Base-by-base conservation (phyloP, 768 basidiomycete genomes). In the Gloeopeniophorella convolvens region DNA sequence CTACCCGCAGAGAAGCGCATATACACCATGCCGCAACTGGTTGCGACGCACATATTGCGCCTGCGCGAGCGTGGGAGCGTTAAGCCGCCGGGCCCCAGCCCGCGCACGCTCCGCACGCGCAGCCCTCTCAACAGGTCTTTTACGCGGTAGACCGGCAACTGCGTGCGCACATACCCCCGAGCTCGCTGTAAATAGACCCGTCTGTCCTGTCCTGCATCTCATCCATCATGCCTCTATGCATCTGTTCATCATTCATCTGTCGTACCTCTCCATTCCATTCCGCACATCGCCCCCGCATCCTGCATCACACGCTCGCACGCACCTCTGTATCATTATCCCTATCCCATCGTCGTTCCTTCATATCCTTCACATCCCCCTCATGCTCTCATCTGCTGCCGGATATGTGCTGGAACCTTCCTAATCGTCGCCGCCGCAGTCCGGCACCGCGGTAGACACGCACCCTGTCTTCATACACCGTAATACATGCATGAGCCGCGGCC, bases 1-100 rank as follows among this genome's bases (percentile, higher is more conserved):
- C 5, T 30, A 12, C 5, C 53, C 11, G 24, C 49, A 5, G 54
- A 51, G 36, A 47, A 50, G 35, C 45, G 42, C 27, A 35, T 56
- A 15, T 56, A 51, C 39, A 51, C 54, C 12, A 58, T 58, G 54
- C 32, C 54, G 36, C 54, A 58, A 39, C 56, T 58, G 44, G 56
- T 58, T 47, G 56, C 56, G 45, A 48, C 54, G 32, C 56, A 56
- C 20, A 47, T 48, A 11, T 28, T 58, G 42, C 54, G 54, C 45
- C 45, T 51, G 12, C 48, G 50, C n/a, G 56, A 58, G 5, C 56
- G 56, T 42, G 41, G 53, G 12, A 7, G 26, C 11, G 41, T 36
- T 18, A 55, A 50, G 32, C 41, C 42, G 54, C 53, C 51, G 4
- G 39, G 15, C 35, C 7, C 34, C 23, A 12, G 23, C 35, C 40